Evolutionary conservation across 1,284 basidiomycete genomes (phyloP).

Genomic region (Cryptococcus wingfieldii): DNA sequence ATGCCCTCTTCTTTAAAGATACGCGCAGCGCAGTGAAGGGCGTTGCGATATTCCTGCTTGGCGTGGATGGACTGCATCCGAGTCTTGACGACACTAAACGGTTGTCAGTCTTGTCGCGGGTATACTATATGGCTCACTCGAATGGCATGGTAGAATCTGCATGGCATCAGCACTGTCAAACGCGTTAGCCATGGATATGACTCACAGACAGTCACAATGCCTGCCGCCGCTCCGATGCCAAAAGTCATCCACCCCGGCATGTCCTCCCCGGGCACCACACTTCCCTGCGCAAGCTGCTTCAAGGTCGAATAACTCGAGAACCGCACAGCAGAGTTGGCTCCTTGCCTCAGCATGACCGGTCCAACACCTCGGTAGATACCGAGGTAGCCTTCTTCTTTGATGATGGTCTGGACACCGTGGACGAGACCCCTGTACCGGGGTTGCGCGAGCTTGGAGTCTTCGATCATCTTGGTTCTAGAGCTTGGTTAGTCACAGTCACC

Average conservation of each 20-base stretch:
- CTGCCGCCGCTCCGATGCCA: constrained; percentile 87
- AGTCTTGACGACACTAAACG: constrained; percentile 83
- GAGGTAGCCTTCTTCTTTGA: constrained; percentile 70
- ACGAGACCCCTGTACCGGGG: constrained; percentile 84
- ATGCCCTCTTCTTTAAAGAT: constrained; percentile 87
- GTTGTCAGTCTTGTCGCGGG: neutral
- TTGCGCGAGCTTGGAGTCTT: constrained; percentile 78
- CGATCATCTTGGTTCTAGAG: constrained; percentile 90
- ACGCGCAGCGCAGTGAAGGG: constrained; percentile 88
- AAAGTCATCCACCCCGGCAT: constrained; percentile 88
- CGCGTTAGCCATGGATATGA: constrained; percentile 1
- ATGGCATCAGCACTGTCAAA: neutral
- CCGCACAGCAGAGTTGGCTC: constrained; percentile 93
- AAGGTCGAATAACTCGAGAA: constrained; percentile 93
- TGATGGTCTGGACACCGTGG: constrained; percentile 77
- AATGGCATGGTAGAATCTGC: constrained; percentile 73
- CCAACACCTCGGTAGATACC: constrained; percentile 89
- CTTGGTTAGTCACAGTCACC: neutral
- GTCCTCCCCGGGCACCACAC: constrained; percentile 72
- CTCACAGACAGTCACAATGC: constrained; percentile 88
- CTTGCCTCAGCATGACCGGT: constrained; percentile 96
- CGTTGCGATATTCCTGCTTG: constrained; percentile 75
- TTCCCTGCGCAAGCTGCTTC: constrained; percentile 86
- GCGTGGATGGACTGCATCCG: constrained; percentile 93
- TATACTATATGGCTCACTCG: constrained; percentile 59